These are phyloP conservation scores for Ophiocordyceps robertsii DNA, from an alignment of 2,329 filamentous ascomycete species.

Conservation along the genomic window DNA sequence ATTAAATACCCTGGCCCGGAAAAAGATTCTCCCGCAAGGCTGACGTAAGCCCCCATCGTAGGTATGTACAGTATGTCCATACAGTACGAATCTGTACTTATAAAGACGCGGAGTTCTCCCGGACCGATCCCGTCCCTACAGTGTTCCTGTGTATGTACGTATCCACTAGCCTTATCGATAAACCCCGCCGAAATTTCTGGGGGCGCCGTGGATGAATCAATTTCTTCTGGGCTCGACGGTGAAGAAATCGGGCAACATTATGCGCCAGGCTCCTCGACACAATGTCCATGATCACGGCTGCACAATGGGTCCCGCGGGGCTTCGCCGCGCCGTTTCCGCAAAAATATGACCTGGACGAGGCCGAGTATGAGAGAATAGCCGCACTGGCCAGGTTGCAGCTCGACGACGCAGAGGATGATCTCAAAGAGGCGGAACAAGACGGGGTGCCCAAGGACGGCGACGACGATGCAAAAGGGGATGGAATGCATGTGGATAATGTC, in stretches of 20 bases:
- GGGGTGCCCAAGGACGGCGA: slow-evolving; percentile 10
- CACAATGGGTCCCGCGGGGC: slow-evolving; percentile 63
- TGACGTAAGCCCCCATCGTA: no score
- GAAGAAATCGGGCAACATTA: not conserved
- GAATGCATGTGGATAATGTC: slow-evolving; percentile 14
- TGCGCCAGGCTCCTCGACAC: not conserved
- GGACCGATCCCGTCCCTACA: not conserved
- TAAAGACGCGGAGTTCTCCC: slow-evolving; percentile 10
- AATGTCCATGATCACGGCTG: slow-evolving; percentile 66
- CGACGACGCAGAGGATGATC: slow-evolving; percentile 80
- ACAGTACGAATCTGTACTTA: no score
- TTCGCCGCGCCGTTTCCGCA: slow-evolving; percentile 64
- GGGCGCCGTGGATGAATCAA: not conserved
- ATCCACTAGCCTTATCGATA: slow-evolving; percentile 21
- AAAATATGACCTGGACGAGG: slow-evolving; percentile 64
- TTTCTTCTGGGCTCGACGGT: not conserved
- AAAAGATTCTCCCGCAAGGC: no score
- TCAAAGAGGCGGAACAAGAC: slow-evolving; percentile 53
- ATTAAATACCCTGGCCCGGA: no score
- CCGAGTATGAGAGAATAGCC: slow-evolving; percentile 63
- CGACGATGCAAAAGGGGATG: slow-evolving; percentile 18
- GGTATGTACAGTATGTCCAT: no score
- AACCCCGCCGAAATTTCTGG: slow-evolving; percentile 24
- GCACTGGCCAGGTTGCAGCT: slow-evolving; percentile 65
- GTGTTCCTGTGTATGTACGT: not conserved